These are phyloP conservation scores for Scopulariopsis brevicaulis DNA, from an alignment of 2,329 filamentous ascomycete species.

Conservation along the genomic window DNA sequence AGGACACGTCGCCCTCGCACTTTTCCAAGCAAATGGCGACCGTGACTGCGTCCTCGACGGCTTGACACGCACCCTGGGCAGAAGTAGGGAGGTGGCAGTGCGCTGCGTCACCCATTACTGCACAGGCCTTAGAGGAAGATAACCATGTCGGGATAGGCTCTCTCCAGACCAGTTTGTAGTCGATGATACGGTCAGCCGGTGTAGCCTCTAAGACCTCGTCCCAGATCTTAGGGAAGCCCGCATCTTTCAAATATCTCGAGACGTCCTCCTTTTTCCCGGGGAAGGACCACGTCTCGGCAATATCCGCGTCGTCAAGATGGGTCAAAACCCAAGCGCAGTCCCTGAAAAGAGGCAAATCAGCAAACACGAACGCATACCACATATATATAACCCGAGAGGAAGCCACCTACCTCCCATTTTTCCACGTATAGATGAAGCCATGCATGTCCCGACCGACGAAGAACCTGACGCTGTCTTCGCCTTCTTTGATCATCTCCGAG, in stretches of 20 bases:
- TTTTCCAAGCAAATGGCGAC: conserved; percentile 27
- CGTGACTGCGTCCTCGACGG: conserved; percentile 36
- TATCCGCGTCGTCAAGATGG: conserved; percentile 22
- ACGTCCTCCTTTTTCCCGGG: conserved; percentile 23
- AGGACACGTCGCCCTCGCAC: conserved; percentile 17
- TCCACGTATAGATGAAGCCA: too few species aligned
- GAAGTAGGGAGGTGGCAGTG: conserved; percentile 36
- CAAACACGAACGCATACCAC: too few species aligned
- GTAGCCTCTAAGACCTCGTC: conserved; percentile 20
- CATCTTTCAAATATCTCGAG: conserved; percentile 18
- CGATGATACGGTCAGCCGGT: conserved; percentile 17
- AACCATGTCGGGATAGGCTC: conserved; percentile 15
- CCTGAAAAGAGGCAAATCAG: neutral
- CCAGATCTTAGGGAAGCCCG: conserved; percentile 26
- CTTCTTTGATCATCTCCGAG: too few species aligned
- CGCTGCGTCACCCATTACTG: conserved; percentile 35
- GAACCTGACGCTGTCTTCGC: too few species aligned
- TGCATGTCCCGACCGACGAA: too few species aligned
- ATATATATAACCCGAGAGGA: too few species aligned
- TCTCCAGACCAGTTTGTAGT: conserved; percentile 24
- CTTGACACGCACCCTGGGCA: conserved; percentile 33
- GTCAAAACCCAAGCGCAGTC: neutral
- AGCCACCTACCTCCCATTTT: too few species aligned
- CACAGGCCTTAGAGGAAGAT: conserved; percentile 24
- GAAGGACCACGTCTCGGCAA: conserved; percentile 27